Evolutionary conservation across 2,329 filamentous ascomycete genomes (phyloP), one percentile per base, ranked within the genome.

Genomic region (Fragosphaeria purpurea): DNA sequence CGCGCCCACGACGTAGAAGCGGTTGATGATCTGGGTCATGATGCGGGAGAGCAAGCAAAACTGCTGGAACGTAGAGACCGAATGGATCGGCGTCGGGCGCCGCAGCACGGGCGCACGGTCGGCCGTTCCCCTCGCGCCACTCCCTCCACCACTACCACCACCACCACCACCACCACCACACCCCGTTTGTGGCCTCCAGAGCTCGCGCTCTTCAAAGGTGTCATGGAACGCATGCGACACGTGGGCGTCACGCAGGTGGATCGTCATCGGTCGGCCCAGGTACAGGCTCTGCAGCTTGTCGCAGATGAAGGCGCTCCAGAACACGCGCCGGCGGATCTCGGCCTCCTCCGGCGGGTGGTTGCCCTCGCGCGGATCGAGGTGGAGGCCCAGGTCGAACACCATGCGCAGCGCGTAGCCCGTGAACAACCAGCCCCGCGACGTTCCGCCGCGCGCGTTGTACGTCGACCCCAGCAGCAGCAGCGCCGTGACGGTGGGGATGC

Each of bases 341-440:
- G 50, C n/a, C 12, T 54, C 50, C 54, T 61, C 50, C 59, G 48
- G 7, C 60, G 57, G 31, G 63, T 62, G 46, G 64, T 61, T 7
- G 60, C 44, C 48, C 13, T 5, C 39, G 6, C 12, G 9, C 12
- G 32, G 33, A 13, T 48, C 49, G 44, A 68, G 48, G 53, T 69
- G 66, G 12, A 61, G 65, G 3, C 66, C 66, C 22, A 69, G 50
- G 47, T 68, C 50, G 30, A 47, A 66, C 6, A 69, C 60, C 67
- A 72, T 69, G 1, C 68, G 61, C 40, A 67, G 56, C 0, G 66
- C 69, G 50, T 66, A 67, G 2, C 68, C 69, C 3, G 63, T 65
- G 51, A 65, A 66, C 2, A 70, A 56, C 69, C 69, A 70, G 0
- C 65, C 67, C 49, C 61, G 62, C 11, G 59, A 60, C 4, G 58